phyloP scores from a whole-genome alignment of 1,284 basidiomycete species.

The Sanghuangporus baumii region DNA sequence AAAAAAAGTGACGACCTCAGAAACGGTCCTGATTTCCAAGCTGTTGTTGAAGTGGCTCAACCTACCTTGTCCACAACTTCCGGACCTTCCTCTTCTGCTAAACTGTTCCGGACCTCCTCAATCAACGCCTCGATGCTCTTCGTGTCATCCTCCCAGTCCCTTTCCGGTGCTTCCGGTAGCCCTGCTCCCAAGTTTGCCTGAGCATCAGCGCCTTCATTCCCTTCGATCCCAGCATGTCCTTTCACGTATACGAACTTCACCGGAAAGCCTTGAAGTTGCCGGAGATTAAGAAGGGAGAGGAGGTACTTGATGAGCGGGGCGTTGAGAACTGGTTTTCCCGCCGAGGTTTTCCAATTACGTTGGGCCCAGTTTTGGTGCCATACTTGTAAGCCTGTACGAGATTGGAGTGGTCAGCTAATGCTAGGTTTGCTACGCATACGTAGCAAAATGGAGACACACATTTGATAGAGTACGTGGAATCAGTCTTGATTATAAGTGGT shows the following conservation, averaged over 20 bases:
- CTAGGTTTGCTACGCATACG: neutral
- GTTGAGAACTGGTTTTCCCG: constrained; percentile 60
- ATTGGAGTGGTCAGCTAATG: neutral
- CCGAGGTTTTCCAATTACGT: constrained; percentile 44
- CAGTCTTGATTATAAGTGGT: constrained; percentile 65
- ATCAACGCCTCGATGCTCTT: neutral
- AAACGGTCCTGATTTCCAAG: too few relatives aligned
- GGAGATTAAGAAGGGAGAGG: constrained; percentile 45
- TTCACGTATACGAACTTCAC: constrained; percentile 60
- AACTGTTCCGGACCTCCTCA: neutral
- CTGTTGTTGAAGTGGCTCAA: neutral
- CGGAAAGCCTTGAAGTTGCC: constrained; percentile 42
- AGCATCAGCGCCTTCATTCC: constrained; percentile 76
- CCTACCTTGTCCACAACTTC: constrained; percentile 7
- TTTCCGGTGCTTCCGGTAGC: constrained; percentile 28
- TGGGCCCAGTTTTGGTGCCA: constrained; percentile 64
- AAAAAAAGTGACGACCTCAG: neutral
- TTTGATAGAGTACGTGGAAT: constrained; percentile 71
- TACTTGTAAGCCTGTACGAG: constrained; percentile 44
- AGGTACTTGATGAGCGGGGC: constrained; percentile 57
- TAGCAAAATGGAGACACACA: constrained; percentile 35
- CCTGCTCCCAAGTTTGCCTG: constrained; percentile 55
- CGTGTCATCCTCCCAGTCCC: constrained; percentile 44
- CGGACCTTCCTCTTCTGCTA: neutral
- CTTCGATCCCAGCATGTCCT: constrained; percentile 64